Evolutionary conservation across 768 basidiomycete species (phyloP), one percentile per base, ranked within the genome.

Genomic region (Multifurca ochricompacta): DNA sequence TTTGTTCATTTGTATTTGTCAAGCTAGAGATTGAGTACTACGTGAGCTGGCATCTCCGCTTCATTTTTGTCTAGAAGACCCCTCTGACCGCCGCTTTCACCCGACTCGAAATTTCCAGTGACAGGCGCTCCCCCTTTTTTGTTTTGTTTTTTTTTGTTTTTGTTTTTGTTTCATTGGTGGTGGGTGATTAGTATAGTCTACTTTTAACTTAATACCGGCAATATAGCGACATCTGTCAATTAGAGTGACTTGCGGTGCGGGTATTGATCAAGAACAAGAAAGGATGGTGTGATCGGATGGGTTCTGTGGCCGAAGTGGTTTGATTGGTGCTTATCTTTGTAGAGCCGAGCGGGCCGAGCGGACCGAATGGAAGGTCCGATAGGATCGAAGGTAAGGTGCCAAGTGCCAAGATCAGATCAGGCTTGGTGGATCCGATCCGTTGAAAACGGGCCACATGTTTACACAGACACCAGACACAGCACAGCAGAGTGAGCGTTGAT

Each of bases 1-100:
- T 41, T 53, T 47, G n/a, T n/a, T n/a, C n/a, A n/a, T 37, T 56
- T n/a, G 31, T 48, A 11, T 34, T 18, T n/a, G n/a, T 44, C 11
- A 63, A 97, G 94, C 77, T 97, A 63, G 94, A 97, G 73, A 89
- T 97, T 54, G 94, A 97, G 64, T 93, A 92, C 71, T 93, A 92
- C 70, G 87, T 89, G 51, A 72, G 87, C 78, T 36, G 39, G 11
- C 28, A 37, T 19, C 23, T 19, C 30, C 4, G n/a, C 19, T 51
- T 53, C 4, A 0, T 18, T 8, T 31, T 13, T 25, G 14, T 6
- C 39, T 59, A n/a, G 36, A 10, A 28, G 42, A 16, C 13, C 16
- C 21, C 25, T 16, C 58, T 64, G 35, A 54, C 42, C 40, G 45
- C 34, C n/a, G n/a, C 19, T 56, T 53, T 32, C 44, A 44, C 34